Evolutionary conservation across 306 rosid species (phyloP).

Genomic region (Morella rubra): DNA sequence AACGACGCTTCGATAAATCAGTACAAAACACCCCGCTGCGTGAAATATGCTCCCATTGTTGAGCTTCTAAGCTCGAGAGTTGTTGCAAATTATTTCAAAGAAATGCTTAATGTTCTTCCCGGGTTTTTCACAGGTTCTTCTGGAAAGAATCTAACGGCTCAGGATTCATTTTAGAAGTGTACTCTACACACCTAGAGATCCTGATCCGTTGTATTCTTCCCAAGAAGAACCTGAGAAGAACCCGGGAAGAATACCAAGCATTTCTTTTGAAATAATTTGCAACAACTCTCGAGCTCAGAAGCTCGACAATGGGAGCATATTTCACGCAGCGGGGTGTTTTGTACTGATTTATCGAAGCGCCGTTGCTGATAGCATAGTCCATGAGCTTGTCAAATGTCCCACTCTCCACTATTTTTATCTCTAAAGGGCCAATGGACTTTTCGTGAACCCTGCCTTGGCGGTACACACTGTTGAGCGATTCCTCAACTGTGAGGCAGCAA

Average conservation of each 20-base stretch:
- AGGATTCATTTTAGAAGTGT: no score
- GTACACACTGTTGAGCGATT: constrained; percentile 47
- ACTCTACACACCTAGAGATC: no score
- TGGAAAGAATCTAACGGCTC: no score
- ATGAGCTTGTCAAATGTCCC: constrained; percentile 62
- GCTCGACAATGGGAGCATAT: constrained; percentile 39
- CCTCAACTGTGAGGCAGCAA: constrained; percentile 48
- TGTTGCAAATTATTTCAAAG: constrained; percentile 34
- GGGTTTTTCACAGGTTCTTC: no score
- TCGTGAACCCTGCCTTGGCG: constrained; percentile 55
- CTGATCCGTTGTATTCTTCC: no score
- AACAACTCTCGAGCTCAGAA: constrained; percentile 40
- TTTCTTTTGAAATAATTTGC: no score
- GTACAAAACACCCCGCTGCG: constrained; percentile 62
- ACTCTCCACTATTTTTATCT: constrained; percentile 48
- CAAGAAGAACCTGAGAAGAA: no score
- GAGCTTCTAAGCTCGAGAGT: constrained; percentile 43
- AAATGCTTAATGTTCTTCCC: no score
- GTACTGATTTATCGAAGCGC: constrained; percentile 67
- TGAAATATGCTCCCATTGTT: constrained; percentile 40
- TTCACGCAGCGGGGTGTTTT: constrained; percentile 61
- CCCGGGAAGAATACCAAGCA: no score
- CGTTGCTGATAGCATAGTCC: constrained; percentile 55
- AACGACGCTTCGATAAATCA: constrained; percentile 65
- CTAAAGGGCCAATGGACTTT: constrained; percentile 57